Percentiles rank a stretch among this genome's conserved stretches.
Conservation (phyloP, 352 stramenopile species). For the Thraustochytrium striatum region DNA sequence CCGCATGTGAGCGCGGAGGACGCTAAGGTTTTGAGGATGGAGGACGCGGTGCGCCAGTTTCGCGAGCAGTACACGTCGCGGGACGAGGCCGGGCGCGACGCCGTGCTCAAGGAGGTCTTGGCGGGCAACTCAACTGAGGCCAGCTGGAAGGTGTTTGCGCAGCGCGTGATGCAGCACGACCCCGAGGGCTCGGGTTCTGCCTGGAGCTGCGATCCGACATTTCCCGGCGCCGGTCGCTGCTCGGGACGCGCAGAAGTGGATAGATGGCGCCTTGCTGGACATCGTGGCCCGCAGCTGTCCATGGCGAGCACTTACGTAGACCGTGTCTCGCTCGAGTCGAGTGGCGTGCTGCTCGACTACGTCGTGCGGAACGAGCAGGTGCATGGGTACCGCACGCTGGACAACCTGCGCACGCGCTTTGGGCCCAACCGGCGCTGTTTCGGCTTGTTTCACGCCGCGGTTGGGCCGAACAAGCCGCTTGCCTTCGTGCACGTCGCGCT, state of each 20-base stretch:
- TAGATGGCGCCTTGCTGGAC: background rate
- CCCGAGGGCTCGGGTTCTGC: background rate
- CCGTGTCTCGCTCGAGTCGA: background rate
- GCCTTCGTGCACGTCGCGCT: background rate
- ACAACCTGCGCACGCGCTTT: background rate
- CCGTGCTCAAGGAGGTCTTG: too few relatives aligned
- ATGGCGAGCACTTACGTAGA: background rate
- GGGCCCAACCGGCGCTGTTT: background rate
- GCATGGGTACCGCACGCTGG: background rate
- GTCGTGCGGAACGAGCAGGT: background rate
- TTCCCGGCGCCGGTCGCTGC: background rate
- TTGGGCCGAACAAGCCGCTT: background rate
- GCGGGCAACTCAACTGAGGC: too few relatives aligned
- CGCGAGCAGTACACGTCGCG: too few relatives aligned
- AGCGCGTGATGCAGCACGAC: too few relatives aligned
- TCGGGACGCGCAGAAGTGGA: background rate
- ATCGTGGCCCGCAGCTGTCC: background rate
- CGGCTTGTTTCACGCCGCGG: background rate
- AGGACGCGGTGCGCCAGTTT: too few relatives aligned
- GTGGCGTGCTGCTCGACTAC: background rate
- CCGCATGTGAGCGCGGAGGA: too few relatives aligned
- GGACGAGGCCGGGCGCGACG: too few relatives aligned
- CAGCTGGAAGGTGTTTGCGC: too few relatives aligned
- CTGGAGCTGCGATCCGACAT: background rate
- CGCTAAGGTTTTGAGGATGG: too few relatives aligned